Evolutionary conservation across 768 basidiomycete species (phyloP), one percentile per base, ranked within the genome.

Genomic region (Macrolepiota fuliginosa): DNA sequence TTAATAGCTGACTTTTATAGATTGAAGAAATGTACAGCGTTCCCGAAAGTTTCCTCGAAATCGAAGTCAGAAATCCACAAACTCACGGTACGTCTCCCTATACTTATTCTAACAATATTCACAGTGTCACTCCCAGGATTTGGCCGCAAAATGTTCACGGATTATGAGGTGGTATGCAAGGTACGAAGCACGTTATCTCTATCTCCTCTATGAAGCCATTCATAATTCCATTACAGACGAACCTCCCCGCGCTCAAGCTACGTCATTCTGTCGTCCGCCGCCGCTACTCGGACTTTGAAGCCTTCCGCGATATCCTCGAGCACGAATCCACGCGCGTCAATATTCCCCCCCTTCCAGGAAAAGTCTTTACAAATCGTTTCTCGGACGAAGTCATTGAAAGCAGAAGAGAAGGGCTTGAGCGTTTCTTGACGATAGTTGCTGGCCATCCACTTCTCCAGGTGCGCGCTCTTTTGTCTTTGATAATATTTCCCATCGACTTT

Each of bases 1-100:
- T 2, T 45, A 15, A 4, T 15, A 25, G 11, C 19, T 17, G 4
- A 6, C 45, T 64, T 36, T 68, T 69, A 62, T 74, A 94, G 90
- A 91, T 97, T 69, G 96, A 98, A 76, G 96, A 98, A 78, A 96
- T 97, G 94, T 99, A 98, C 72, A 92, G 91, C 66, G 89, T 96
- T 3, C 96, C 96, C 37, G 96, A 98, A 76, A 94, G 92, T 70
- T 97, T 96, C 73, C 79, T 98, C 50, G 96, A 98, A 79, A 97
- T 99, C 66, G 96, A 99, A 74, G 94, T 98, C 6, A 82, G 92
- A 68, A 97, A 96, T 72, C 96, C 96, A 4, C 94, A 96, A 75
- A 99, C 96, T 0, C 96, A 98, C 68, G 96, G 96, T 94, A 67
- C 66, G 84, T 65, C 12, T 49, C 47, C 62, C 59, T 29, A 35